Conservation (phyloP, 441 rosid genomes). For the Adansonia gregorii region DNA sequence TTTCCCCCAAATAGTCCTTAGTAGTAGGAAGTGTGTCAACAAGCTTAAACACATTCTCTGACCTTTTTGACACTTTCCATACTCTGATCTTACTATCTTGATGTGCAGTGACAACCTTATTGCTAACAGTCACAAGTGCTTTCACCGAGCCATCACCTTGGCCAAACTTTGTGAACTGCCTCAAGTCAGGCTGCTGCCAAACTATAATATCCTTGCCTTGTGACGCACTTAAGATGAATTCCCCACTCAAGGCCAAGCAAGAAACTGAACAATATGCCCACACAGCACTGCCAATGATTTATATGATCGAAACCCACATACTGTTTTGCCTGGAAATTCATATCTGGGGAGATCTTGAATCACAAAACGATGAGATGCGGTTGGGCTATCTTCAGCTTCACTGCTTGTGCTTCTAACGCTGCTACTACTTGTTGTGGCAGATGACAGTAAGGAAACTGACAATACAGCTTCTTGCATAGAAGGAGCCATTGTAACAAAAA, state of each 20-base stretch:
- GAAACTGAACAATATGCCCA: constrained; percentile 73
- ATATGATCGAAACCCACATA: constrained; percentile 42
- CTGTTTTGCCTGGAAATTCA: constrained; percentile 35
- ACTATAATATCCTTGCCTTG: constrained; percentile 89
- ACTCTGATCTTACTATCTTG: constrained; percentile 88
- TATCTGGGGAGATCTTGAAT: constrained; percentile 30
- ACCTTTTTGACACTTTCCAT: constrained; percentile 81
- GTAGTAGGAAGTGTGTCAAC: constrained; percentile 81
- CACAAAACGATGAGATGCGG: constrained; percentile 46
- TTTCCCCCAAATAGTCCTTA: constrained; percentile 80
- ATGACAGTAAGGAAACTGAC: constrained; percentile 50
- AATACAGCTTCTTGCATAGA: constrained; percentile 20
- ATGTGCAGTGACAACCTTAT: constrained; percentile 83
- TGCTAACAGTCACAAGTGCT: constrained; percentile 69
- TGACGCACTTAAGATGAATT: constrained; percentile 80
- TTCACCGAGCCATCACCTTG: constrained; percentile 86
- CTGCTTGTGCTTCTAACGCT: constrained; percentile 39
- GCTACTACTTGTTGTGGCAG: constrained; percentile 35
- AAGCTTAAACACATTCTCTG: constrained; percentile 78
- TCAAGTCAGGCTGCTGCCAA: constrained; percentile 94
- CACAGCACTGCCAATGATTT: constrained; percentile 69
- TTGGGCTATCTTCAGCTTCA: constrained; percentile 57
- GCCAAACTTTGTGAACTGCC: constrained; percentile 79
- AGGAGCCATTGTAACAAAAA: constrained; percentile 27
- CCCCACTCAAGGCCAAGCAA: constrained; percentile 81